Percentiles rank a stretch among this genome's conserved stretches.
These are phyloP conservation scores for Lantana camara DNA, from an alignment of 257 asterid species.

Conservation along the genomic window DNA sequence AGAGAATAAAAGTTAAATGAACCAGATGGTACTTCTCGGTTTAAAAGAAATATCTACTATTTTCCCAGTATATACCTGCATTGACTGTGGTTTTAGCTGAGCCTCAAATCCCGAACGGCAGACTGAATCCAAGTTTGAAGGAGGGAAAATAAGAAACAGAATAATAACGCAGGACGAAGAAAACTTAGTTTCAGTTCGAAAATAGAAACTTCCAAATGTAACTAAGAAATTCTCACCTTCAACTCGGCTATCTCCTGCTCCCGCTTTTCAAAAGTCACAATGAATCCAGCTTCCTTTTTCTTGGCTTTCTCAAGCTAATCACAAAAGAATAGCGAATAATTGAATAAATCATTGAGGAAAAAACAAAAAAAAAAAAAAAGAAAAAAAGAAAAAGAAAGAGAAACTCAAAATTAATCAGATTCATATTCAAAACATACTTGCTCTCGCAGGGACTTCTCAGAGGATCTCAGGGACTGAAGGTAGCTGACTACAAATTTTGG, in stretches of 20 bases:
- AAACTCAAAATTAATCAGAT: constrained; percentile 5
- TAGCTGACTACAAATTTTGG: constrained; percentile 65
- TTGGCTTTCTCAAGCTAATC: constrained; percentile 88
- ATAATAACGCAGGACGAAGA: constrained; percentile 13
- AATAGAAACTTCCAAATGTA: neutral
- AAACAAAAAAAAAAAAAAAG: no score
- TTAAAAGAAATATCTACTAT: constrained; percentile 1
- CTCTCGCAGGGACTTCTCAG: constrained; percentile 91
- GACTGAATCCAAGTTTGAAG: constrained; percentile 54
- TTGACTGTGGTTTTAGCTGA: constrained; percentile 97
- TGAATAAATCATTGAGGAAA: constrained; percentile 8
- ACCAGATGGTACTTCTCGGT: neutral
- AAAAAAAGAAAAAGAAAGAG: no score
- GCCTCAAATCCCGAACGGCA: constrained; percentile 92
- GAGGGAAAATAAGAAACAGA: constrained; percentile 22
- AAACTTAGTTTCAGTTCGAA: neutral
- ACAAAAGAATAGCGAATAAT: constrained; percentile 19
- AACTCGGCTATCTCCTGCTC: constrained; percentile 99
- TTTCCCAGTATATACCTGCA: constrained; percentile 65
- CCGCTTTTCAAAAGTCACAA: constrained; percentile 93
- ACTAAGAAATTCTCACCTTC: constrained; percentile 57
- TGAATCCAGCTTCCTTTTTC: constrained; percentile 97
- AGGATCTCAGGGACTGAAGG: constrained; percentile 79
- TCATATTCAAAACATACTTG: constrained; percentile 55
- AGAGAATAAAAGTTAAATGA: neutral